Conservation (phyloP, 2,329 filamentous ascomycete genomes). For the Fusarium nisikadoi region DNA sequence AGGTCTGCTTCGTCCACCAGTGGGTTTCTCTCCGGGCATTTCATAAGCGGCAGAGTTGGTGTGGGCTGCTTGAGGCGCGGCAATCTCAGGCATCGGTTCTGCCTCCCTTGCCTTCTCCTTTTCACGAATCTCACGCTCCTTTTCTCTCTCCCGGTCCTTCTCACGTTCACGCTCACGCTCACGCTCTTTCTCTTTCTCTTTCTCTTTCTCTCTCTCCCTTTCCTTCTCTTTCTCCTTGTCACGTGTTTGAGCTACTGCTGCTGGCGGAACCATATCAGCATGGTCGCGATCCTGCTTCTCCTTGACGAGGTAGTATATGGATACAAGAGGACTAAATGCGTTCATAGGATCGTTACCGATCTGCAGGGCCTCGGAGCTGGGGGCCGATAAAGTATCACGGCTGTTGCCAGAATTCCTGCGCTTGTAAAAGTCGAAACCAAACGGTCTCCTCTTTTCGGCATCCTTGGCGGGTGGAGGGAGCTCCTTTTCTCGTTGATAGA, state of each 20-base stretch:
- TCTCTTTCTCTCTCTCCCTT: slow-evolving; percentile 45
- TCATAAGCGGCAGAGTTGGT: slow-evolving; percentile 89
- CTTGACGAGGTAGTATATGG: slow-evolving; percentile 94
- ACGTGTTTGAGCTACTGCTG: slow-evolving; percentile 59
- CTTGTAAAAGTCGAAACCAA: slow-evolving; percentile 97
- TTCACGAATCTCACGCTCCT: slow-evolving; percentile 40
- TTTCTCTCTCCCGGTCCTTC: slow-evolving; percentile 20
- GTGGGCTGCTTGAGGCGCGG: slow-evolving; percentile 85
- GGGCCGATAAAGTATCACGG: slow-evolving; percentile 83
- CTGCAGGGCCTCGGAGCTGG: slow-evolving; percentile 87
- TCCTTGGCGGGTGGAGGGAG: slow-evolving; percentile 67
- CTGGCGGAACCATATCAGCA: slow-evolving; percentile 53
- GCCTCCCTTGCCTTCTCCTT: slow-evolving; percentile 53
- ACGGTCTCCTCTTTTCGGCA: slow-evolving; percentile 85
- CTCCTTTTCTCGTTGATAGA: slow-evolving; percentile 75
- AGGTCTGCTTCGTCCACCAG: slow-evolving; percentile 83
- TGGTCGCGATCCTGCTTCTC: slow-evolving; percentile 90
- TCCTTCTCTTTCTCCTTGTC: slow-evolving; percentile 50
- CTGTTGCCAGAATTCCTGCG: slow-evolving; percentile 89
- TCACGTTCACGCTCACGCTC: slow-evolving; percentile 49
- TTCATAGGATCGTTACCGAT: slow-evolving; percentile 89
- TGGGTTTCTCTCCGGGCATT: slow-evolving; percentile 88
- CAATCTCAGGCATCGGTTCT: slow-evolving; percentile 74
- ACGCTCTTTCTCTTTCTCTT: slow-evolving; percentile 36
- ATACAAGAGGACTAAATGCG: slow-evolving; percentile 90